Evolutionary conservation across 2,329 filamentous ascomycete species (phyloP), one percentile per base, ranked within the genome.

Genomic region (Didymella lethalis): DNA sequence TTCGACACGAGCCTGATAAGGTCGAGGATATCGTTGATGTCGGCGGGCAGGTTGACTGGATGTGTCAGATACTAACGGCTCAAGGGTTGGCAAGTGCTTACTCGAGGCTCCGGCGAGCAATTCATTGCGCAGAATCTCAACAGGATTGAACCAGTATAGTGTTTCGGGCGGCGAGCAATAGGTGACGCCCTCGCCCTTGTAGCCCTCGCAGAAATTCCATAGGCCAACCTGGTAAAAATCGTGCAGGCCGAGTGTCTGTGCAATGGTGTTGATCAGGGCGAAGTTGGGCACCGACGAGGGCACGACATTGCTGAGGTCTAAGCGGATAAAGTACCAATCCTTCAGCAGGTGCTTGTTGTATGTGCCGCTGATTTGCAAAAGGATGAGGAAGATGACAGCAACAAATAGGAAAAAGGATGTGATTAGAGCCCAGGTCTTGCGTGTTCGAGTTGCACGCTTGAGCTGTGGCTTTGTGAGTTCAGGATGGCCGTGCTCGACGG

Each of bases 181-280:
- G 0, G 91, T 94, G 62, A 95, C 87, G 36, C 91, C 91, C 78
- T 89, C 82, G 67, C 85, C 83, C 55, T 86, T 81, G 77, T 93
- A 96, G 20, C 93, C 93, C 76, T 96, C 91, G 77, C 94, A 98
- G 76, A 90, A 97, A 59, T 88, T 90, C 94, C 94, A 98, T 40
- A 97, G 80, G 6, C 93, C 93, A 28, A 96, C 90, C 70, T 93
- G 90, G 78, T 97, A 97, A 79, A 96, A 97, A 77, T 97, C 94
- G 75, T 96, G 92, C 48, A 97, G 83, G 29, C 93, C 94, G 53
- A 97, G 82, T 23, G 90, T 91, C 50, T 91, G 88, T 4, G 93
- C 92, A 65, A 97, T 93, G 45, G 88, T 92, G 81, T 96, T 96
- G 77, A 96, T 90, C 45, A 97, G 83, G 25, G 84, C 79, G 10